phyloP scores from a whole-genome alignment of 2,329 filamentous ascomycete genomes.

The Neofusicoccum ribis region DNA sequence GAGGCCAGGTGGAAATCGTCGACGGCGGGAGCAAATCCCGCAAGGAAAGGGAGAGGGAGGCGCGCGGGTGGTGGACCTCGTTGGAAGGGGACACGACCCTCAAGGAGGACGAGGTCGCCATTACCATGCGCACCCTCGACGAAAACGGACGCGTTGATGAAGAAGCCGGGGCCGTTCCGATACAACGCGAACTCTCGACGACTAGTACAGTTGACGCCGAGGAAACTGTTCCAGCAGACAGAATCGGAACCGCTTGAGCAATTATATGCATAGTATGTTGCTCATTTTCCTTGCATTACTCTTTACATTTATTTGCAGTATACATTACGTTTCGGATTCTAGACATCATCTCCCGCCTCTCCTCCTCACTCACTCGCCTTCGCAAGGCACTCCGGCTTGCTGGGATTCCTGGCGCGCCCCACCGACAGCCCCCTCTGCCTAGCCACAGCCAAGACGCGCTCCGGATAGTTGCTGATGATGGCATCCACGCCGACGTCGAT shows the following conservation, averaged over 20 bases:
- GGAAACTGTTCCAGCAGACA: not conserved
- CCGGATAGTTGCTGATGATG: conserved; percentile 29
- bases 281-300: not conserved
- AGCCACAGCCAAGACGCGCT: conserved; percentile 23
- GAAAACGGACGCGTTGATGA: not conserved
- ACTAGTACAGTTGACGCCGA: not conserved
- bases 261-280: not conserved
- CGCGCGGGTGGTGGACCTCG: not conserved
- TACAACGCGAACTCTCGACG: not conserved
- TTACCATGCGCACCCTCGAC: not conserved
- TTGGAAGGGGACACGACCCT: not conserved
- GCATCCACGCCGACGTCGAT: conserved; percentile 21
- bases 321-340: not conserved
- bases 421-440: conserved; percentile 7
- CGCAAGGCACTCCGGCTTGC: conserved; percentile 18
- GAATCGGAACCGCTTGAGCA: not conserved
- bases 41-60: not conserved
- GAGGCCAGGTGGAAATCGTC: not conserved
- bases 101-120: not conserved
- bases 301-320: not conserved
- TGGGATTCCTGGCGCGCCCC: conserved; percentile 1
- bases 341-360: not conserved
- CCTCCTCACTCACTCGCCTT: not conserved
- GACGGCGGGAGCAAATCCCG: not conserved
- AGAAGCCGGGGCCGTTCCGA: not conserved